Evolutionary conservation across 805 yeast species (phyloP).

Genomic region (Tetrapisispora fleetii): DNA sequence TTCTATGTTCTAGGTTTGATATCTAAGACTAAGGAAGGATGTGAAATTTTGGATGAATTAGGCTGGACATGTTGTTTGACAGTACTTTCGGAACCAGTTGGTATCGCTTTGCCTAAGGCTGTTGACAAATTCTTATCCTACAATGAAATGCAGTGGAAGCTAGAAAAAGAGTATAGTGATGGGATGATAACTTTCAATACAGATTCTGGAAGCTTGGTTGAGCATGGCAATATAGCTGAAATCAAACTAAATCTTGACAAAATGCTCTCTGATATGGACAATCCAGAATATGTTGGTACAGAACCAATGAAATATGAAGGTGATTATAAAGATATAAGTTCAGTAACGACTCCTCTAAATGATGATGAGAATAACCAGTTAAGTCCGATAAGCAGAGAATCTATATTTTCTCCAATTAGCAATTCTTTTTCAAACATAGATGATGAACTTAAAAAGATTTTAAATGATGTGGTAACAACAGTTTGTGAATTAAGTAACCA

Average conservation of each 20-base stretch:
- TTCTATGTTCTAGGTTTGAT: constrained; percentile 70
- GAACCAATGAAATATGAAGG: neutral
- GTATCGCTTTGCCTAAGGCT: constrained; percentile 34
- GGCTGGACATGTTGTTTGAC: constrained; percentile 56
- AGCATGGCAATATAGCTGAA: constrained; percentile 5
- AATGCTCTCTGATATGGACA: constrained; percentile 17
- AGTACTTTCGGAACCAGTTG: constrained; percentile 34
- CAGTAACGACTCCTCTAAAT: neutral
- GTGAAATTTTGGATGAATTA: constrained; percentile 72
- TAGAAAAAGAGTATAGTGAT: constrained; percentile 11
- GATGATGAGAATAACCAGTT: neutral
- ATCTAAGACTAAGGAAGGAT: constrained; percentile 64
- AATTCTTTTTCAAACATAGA: neutral
- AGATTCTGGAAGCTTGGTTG: constrained; percentile 11
- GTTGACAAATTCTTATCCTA: constrained; percentile 27
- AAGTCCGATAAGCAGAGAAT: too few species aligned
- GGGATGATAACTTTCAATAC: constrained; percentile 14
- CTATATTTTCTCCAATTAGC: neutral
- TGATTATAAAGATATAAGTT: neutral
- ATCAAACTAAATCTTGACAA: constrained; percentile 17
- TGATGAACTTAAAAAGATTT: constrained; percentile 10
- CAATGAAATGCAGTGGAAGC: constrained; percentile 16
- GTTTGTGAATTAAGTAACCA: constrained; percentile 51
- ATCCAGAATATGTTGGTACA: neutral
- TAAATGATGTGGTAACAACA: constrained; percentile 26